Evolutionary conservation across 2,329 filamentous ascomycete genomes (phyloP).

Genomic region (Fusarium longipes): DNA sequence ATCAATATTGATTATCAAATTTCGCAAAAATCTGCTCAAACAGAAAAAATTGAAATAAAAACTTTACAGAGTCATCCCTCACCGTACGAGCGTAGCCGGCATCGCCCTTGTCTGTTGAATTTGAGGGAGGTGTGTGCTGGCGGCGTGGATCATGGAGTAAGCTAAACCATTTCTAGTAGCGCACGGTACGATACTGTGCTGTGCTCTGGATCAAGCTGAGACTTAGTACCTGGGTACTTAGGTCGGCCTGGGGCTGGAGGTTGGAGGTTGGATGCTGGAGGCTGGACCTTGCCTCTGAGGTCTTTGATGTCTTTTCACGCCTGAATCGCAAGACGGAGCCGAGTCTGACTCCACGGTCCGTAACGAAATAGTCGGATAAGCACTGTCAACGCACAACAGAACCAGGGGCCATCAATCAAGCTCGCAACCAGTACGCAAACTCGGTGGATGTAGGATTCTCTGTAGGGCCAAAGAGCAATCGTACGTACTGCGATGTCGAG

Average conservation of each 20-base stretch:
- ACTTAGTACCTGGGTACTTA: constrained; percentile 16
- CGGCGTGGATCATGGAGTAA: constrained; percentile 26
- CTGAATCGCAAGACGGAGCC: constrained; percentile 7
- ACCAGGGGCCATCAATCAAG: constrained; percentile 38
- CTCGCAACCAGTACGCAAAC: constrained; percentile 33
- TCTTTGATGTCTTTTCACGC: constrained; percentile 25
- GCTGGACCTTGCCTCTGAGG: constrained; percentile 19
- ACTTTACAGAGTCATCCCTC: constrained; percentile 1
- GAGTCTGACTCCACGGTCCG: constrained; percentile 8
- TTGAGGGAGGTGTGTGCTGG: constrained; percentile 22
- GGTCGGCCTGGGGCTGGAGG: neutral
- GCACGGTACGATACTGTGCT: constrained; percentile 36
- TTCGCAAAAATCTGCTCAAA: neutral
- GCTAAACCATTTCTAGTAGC: constrained; percentile 14
- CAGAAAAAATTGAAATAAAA: too few relatives aligned
- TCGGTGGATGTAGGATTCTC: constrained; percentile 43
- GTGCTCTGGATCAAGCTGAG: constrained; percentile 24
- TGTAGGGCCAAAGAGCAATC: constrained; percentile 38
- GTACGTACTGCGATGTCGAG: neutral
- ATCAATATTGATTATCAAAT: neutral
- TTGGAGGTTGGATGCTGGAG: neutral
- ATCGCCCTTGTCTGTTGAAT: constrained; percentile 31
- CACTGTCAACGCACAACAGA: constrained; percentile 46
- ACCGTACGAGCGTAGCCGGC: constrained; percentile 25
- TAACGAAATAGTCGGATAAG: constrained; percentile 39